Percentiles rank a stretch among this genome's conserved stretches.
phyloP scores from a whole-genome alignment of 768 basidiomycete species.

The Kwoniella sp. region DNA sequence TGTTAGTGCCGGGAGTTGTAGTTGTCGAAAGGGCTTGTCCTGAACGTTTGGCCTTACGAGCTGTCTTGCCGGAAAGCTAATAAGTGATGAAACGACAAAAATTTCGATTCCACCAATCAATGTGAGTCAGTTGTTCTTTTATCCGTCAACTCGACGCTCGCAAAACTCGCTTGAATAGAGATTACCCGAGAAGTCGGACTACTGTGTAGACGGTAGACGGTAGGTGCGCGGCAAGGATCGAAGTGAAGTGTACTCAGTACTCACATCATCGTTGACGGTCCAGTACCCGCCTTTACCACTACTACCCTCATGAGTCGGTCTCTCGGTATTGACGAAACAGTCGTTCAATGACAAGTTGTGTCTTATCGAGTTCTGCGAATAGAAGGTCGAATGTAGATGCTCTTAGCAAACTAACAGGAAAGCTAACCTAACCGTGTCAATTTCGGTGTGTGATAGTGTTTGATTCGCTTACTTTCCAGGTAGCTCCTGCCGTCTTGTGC shows the following conservation, averaged over 20 bases:
- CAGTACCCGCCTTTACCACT: conserved; percentile 26
- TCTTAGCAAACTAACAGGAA: neutral
- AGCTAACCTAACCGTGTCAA: neutral
- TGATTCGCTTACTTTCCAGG: conserved; percentile 14
- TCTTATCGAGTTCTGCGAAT: conserved; percentile 21
- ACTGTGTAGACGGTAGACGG: too few relatives aligned
- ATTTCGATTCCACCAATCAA: too few relatives aligned
- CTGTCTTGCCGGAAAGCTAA: conserved; percentile 16
- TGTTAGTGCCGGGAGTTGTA: too few relatives aligned
- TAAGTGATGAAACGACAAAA: neutral
- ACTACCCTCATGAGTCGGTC: conserved; percentile 4
- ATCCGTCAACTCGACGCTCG: too few relatives aligned
- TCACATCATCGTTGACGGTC: conserved; percentile 20
- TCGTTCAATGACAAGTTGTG: conserved; percentile 20
- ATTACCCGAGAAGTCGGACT: too few relatives aligned
- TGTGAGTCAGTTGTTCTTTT: too few relatives aligned
- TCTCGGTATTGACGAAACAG: conserved; percentile 19
- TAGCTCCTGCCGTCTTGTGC: conserved; percentile 13
- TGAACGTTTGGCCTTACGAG: conserved; percentile 12
- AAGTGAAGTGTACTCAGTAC: neutral
- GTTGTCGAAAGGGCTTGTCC: neutral
- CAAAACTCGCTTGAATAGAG: too few relatives aligned
- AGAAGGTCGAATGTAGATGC: too few relatives aligned
- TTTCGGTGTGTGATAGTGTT: too few relatives aligned
- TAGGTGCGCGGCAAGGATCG: too few relatives aligned